A percentile compares a stretch with the other conserved stretches of the same genome.
These are phyloP conservation scores for Vitis riparia DNA, from an alignment of 164 flowering plant genomes.

Conservation along the genomic window DNA sequence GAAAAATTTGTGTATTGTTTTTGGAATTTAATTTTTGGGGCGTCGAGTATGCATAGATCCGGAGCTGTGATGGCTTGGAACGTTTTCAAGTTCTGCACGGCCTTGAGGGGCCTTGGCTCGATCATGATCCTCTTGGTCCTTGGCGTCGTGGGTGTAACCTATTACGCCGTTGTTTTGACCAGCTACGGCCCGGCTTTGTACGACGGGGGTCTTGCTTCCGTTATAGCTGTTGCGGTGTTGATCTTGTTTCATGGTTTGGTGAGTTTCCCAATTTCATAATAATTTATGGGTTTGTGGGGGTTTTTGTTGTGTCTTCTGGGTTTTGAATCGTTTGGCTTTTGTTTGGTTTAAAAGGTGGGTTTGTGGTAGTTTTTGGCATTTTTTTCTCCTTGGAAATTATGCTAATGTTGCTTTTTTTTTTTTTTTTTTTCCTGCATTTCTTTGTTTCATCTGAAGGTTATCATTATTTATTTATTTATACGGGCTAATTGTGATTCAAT, in stretches of 20 bases:
- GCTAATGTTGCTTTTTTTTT: neutral
- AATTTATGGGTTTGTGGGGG: neutral
- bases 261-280: constrained; percentile 11
- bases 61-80: constrained; percentile 82
- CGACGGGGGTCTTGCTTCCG: constrained; percentile 57
- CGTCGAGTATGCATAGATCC: constrained; percentile 78
- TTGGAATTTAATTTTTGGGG: too few species aligned
- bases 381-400: neutral
- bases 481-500: too few species aligned
- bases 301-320: neutral
- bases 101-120: constrained; percentile 79
- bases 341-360: neutral
- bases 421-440: too few species aligned
- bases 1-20: too few species aligned
- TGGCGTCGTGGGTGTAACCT: constrained; percentile 86
- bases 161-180: constrained; percentile 79
- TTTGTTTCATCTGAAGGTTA: too few species aligned
- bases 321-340: neutral
- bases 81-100: constrained; percentile 77
- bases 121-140: constrained; percentile 91
- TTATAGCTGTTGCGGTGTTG: constrained; percentile 59
- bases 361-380: neutral
- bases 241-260: constrained; percentile 78
- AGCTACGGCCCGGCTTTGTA: constrained; percentile 72
- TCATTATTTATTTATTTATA: too few species aligned